Base-by-base conservation (phyloP, 129 eudicot genomes). In the Calendula officinalis region DNA sequence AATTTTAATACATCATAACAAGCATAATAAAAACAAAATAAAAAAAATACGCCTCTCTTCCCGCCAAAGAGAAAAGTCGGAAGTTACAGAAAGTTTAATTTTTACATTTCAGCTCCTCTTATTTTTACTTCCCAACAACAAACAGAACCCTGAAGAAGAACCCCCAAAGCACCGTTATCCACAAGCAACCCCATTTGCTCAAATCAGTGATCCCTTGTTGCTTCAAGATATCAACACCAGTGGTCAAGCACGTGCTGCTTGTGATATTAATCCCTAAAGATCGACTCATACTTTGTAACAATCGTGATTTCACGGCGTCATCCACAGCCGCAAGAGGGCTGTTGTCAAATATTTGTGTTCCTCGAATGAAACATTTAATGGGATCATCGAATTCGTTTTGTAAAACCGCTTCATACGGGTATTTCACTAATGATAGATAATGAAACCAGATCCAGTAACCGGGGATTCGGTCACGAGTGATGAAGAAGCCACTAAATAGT, bases 371-470 rank as follows among this genome's bases (percentile, higher is more conserved):
- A 13, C 98, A 91, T 45, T 87, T 91, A 1, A 73, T 22, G 5
- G 95, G 87, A 36, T 87, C 81, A 6, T 78, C 55, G 51, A 91
- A 91, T 58, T 91, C 96, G 67, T 87, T 91, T 14, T 78, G 95
- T 37, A 91, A 12, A 9, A 91, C 98, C 0, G 96, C 98, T 64
- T 91, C 98, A 49, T 87, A 91, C 0, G 98, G 98, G 73, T 91
- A 91, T 43, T 91, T 91, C 4, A 91, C 90, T 0, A 91, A 78
- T 0, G 98, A 91, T 9, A 91, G 41, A 71, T 91, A 91, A 52
- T 91, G 98, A 57, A 91, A 91, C 98, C 98, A 91, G 4, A 91
- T 91, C 98, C 98, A 91, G 76, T 91, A 91, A 0, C 44, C 15
- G 0, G 98, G 98, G 60, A 91, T 91, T 10, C 98, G 80, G 43